These are phyloP conservation scores for Myotisia sp. DNA, from an alignment of 2,329 filamentous ascomycete species.

Conservation along the genomic window DNA sequence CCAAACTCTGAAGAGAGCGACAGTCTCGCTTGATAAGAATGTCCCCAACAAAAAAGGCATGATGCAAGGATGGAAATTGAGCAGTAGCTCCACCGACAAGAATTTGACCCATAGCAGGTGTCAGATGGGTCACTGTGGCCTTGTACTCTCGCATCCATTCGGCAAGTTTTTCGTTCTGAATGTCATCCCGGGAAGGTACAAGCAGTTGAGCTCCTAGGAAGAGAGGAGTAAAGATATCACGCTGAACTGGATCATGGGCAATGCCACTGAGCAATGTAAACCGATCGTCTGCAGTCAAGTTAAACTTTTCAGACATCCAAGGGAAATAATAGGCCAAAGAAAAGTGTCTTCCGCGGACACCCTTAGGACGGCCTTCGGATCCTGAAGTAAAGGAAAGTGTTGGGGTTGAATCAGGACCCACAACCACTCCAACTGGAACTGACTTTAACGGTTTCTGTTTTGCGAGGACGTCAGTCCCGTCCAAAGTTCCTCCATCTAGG, in stretches of 20 bases:
- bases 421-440: slow-evolving; percentile 53
- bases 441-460: slow-evolving; percentile 38
- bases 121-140: slow-evolving; percentile 73
- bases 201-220: slow-evolving; percentile 71
- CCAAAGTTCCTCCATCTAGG: slow-evolving; percentile 52
- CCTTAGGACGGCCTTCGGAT: slow-evolving; percentile 65
- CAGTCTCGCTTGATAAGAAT: slow-evolving; percentile 76
- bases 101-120: slow-evolving; percentile 93
- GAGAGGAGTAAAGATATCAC: slow-evolving; percentile 79
- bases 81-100: slow-evolving; percentile 70
- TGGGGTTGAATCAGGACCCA: slow-evolving; percentile 73
- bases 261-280: slow-evolving; percentile 82
- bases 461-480: slow-evolving; percentile 55
- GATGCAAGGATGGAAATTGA: slow-evolving; percentile 59
- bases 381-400: slow-evolving; percentile 65
- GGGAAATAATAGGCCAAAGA: slow-evolving; percentile 73
- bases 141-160: slow-evolving; percentile 73
- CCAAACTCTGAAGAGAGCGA: slow-evolving; percentile 58
- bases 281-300: slow-evolving; percentile 53
- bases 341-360: slow-evolving; percentile 77
- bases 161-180: slow-evolving; percentile 68
- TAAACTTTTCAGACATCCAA: slow-evolving; percentile 83
- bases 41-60: slow-evolving; percentile 85
- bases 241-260: slow-evolving; percentile 41
- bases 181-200: slow-evolving; percentile 67